Percentiles rank a stretch among this genome's conserved stretches.
These are phyloP conservation scores for Pythium phragmiticola DNA, from an alignment of 352 stramenopile species.

Conservation along the genomic window DNA sequence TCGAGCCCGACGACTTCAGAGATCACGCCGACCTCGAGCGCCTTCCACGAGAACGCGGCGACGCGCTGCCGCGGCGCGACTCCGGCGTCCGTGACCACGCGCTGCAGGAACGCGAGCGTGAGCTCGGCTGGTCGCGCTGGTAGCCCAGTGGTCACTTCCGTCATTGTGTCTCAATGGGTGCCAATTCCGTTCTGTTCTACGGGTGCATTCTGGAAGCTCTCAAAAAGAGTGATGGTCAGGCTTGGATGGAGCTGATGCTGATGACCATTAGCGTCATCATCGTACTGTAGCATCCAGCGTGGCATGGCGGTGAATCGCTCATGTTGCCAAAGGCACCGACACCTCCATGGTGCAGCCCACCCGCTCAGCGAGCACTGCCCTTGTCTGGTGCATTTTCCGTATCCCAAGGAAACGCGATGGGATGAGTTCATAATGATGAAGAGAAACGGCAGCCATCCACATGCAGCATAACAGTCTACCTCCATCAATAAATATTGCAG, in stretches of 20 bases:
- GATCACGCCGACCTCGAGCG: slow-evolving; percentile 78
- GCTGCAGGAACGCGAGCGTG: slow-evolving; percentile 56
- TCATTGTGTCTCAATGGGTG: background rate
- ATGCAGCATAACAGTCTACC: no score
- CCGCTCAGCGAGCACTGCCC: background rate
- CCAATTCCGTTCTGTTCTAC: no score
- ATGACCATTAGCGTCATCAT: background rate
- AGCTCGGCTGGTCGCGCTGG: slow-evolving; percentile 30
- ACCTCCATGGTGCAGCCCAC: no score
- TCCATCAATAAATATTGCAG: no score
- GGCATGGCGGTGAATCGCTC: background rate
- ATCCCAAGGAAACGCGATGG: no score
- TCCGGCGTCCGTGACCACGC: slow-evolving; percentile 20
- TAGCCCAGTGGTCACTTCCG: background rate
- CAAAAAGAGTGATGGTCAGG: slow-evolving; percentile 3
- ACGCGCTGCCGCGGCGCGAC: slow-evolving; percentile 27
- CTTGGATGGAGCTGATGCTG: background rate
- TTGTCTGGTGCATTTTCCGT: no score
- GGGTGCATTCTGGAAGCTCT: background rate
- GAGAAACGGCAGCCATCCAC: no score
- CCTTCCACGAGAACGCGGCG: slow-evolving; percentile 50
- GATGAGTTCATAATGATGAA: no score
- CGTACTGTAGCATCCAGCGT: background rate
- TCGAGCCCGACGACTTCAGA: slow-evolving; percentile 66
- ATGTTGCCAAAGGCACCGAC: background rate